A percentile compares a stretch with the other conserved stretches of the same genome.
phyloP scores from a whole-genome alignment of 2,329 filamentous ascomycete genomes.

The Fusarium vanettenii region DNA sequence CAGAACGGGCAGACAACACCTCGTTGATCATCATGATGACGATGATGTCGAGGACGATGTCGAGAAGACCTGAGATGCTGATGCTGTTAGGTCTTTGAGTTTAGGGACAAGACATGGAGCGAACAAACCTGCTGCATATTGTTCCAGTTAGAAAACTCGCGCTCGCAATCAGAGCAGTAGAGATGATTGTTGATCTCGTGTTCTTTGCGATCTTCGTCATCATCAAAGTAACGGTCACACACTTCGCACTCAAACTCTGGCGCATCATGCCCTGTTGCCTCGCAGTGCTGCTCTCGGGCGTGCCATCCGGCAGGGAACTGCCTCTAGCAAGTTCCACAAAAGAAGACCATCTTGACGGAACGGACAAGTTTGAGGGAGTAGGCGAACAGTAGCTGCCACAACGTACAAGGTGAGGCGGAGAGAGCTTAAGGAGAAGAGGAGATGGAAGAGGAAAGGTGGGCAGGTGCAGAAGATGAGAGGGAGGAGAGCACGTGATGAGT shows the following conservation, averaged over 20 bases:
- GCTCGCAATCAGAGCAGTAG: conserved; percentile 43
- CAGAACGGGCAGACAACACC: conserved; percentile 67
- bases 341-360: conserved; percentile 13
- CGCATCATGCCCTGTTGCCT: conserved; percentile 34
- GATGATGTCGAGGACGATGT: neutral
- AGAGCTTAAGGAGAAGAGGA: neutral
- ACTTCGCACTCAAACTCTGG: conserved; percentile 42
- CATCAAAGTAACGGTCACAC: conserved; percentile 36
- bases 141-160: neutral
- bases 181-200: conserved; percentile 45
- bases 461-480: neutral
- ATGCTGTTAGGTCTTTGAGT: neutral
- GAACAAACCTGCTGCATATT: neutral
- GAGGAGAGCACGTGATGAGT: neutral
- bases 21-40: neutral
- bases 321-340: conserved; percentile 43
- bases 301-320: conserved; percentile 34
- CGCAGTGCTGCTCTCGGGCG: conserved; percentile 42
- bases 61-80: conserved; percentile 1
- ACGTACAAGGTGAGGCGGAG: neutral
- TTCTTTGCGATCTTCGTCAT: neutral
- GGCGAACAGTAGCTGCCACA: neutral
- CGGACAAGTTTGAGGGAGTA: neutral
- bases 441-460: neutral
- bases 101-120: neutral